Conservation (phyloP, 179 eudicot species). For the Drosera spatulata region DNA sequence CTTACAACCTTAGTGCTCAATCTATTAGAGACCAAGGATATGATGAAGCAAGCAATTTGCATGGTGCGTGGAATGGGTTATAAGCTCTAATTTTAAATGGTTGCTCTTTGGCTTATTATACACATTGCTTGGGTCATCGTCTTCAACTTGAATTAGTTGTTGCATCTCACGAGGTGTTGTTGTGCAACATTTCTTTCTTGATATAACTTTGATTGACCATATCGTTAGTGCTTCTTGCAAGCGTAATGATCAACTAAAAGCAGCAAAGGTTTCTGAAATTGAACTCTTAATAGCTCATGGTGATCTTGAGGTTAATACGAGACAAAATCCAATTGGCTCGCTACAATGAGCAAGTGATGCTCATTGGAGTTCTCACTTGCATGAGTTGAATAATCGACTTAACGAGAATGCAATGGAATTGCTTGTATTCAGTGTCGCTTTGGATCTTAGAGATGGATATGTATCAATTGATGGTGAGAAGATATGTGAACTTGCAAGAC, state of each 20-base stretch:
- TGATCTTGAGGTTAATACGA: no score
- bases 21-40: background rate
- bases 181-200: background rate
- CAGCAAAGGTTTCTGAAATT: background rate
- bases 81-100: background rate
- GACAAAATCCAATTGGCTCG: background rate
- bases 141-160: constrained; percentile 3
- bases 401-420: no score
- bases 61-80: constrained; percentile 1
- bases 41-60: constrained; percentile 3
- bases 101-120: background rate
- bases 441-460: no score
- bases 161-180: background rate
- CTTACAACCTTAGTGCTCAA: background rate
- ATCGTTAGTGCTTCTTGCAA: background rate
- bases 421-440: no score
- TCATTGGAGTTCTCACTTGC: constrained; percentile 18
- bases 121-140: background rate
- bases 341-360: constrained; percentile 10
- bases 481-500: no score
- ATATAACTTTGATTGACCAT: background rate
- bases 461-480: no score
- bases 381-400: no score
- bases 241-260: constrained; percentile 2
- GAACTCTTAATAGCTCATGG: no score